Evolutionary conservation across 73 alveolate genomes (phyloP), one percentile per base, ranked within the genome.

Genomic region (Paramecium biaurelia): DNA sequence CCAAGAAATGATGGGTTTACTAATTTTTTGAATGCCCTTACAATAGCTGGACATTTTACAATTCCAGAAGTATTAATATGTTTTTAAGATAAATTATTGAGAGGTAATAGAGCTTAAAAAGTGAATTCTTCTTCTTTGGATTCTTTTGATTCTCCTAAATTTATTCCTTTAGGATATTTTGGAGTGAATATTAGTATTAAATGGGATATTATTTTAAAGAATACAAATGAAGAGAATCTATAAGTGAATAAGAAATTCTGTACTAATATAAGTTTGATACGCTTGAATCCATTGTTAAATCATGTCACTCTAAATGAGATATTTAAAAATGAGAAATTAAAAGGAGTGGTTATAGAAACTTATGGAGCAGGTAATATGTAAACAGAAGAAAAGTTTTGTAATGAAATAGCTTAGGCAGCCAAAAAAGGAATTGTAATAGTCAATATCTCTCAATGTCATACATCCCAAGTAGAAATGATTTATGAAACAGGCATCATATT

Each of bases 311-410:
- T 95, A 1, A 32, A 87, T 23, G 92, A 79, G 12, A 59, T 88
- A 14, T 84, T 88, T 18, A 79, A 82, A 11, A 38, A 79, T 45
- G 56, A 85, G n/a, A 70, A 57, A 45, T 59, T 92, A 34, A 92
- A 43, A 70, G 98, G 96, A 21, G 93, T 95, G 8, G 95, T 96
- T 4, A 92, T 96, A n/a, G 92, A 94, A 47, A 92, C 97, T 1
- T 97, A 97, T 72, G 99, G 99, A 32, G 94, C 97, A 93, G 99
- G 99, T 1, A 97, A 97, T 86, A 93, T 97, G 45, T 98, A 98
- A 8, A 57, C 92, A 21, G 93, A 90, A 24, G 89, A 93, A 14
- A 43, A 42, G 49, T 97, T 92, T 57, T 70, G 95, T 37, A 28
- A 93, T 30, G 92, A 96, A 20, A 89, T 93, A 7, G 70, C 89